These are phyloP conservation scores for Naegleria fowleri DNA, from an alignment of 208 protist genomes.

Conservation along the genomic window DNA sequence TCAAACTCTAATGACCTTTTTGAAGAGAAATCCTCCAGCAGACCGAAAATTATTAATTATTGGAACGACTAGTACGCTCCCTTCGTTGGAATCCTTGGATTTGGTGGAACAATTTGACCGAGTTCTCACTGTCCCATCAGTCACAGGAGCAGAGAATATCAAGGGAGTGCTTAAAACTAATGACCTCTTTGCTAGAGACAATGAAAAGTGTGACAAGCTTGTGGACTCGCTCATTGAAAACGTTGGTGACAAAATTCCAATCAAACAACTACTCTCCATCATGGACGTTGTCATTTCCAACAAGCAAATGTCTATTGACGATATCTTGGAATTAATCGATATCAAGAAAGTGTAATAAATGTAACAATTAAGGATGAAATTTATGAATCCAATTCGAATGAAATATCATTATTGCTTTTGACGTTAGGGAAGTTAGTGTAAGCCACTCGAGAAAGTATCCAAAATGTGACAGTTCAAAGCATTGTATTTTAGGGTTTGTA, in stretches of 20 bases:
- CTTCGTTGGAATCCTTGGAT: constrained; percentile 81
- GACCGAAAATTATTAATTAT: constrained; percentile 87
- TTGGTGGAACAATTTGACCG: constrained; percentile 73
- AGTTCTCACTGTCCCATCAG: neutral
- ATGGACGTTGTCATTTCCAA: neutral
- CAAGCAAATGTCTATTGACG: neutral
- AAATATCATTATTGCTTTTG: no score
- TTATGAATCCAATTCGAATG: no score
- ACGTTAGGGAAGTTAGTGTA: no score
- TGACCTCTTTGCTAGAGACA: neutral
- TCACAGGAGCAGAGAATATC: neutral
- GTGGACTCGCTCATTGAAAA: neutral
- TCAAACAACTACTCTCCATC: neutral
- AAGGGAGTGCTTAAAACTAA: neutral
- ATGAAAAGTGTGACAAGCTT: neutral
- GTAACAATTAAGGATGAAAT: no score
- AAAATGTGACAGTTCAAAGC: no score
- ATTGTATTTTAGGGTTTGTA: no score
- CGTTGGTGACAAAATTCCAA: neutral
- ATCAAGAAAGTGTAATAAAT: neutral
- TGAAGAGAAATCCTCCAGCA: constrained; percentile 81
- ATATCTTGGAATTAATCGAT: neutral
- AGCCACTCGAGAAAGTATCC: no score
- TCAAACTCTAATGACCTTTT: constrained; percentile 88
- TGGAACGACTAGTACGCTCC: constrained; percentile 76